Base-by-base conservation (phyloP, 345 rosid species). In the Eucalyptus cladocalyx region DNA sequence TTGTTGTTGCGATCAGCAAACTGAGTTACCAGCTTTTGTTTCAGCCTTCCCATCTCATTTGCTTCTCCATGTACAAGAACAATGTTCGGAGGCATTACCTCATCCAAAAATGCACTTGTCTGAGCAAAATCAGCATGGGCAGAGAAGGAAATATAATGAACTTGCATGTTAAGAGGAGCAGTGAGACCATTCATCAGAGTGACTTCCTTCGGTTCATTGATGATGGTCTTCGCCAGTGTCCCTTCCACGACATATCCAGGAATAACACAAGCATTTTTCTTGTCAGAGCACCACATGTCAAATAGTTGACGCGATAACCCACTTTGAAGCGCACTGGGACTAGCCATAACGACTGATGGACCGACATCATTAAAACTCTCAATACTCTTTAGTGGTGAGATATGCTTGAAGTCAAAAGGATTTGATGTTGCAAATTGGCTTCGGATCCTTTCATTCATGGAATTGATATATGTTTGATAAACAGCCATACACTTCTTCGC, bases 61-160 rank as follows among this genome's bases (percentile, higher is more conserved):
- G 98, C 96, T 93, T 96, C 98, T 60, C 99, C 99, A 87, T 97
- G 99, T 65, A 97, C 99, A 88, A 97, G 99, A 88, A 97, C 92
- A 87, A 97, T 96, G 93, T 97, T 97, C 6, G 99, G 99, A 91
- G 99, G 99, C 96, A 94, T 94, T 51, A 97, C 97, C 93, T 97
- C 99, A 89, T 92, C 97, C 93, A 97, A 92, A 90, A 97, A 97
- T 12, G 97, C 94, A 89, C 99, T 97, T 9, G 99, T 97, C 95
- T 97, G 98, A 37, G 98, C 98, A 86, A 95, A 97, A 92, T 97
- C 99, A 3, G 99, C 99, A 67, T 97, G 99, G 87, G 99, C 99
- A 83, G 98, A 97, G 93, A 97, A 97, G 1, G 99, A 96, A 54
- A 97, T 95, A 90, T 97, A 96, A 93, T 97, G 99, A 72, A 97